Conservation (phyloP, 768 basidiomycete species). For the Chalciporus pseudorubinellus region DNA sequence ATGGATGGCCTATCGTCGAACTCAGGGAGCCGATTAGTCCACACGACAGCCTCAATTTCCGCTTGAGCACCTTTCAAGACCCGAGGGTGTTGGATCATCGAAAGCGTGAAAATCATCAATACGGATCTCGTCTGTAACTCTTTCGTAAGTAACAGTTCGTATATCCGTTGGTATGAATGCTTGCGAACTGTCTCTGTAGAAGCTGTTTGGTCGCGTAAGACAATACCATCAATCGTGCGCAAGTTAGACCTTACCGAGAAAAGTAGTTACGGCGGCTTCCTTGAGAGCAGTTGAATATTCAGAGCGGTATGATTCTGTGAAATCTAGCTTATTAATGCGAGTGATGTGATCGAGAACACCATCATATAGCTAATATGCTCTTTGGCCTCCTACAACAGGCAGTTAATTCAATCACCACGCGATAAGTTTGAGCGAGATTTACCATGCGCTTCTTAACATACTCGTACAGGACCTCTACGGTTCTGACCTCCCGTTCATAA, state of each 20-base stretch:
- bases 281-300: constrained; percentile 18
- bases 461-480: constrained; percentile 7
- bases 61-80: constrained; percentile 14
- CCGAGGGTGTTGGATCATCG: constrained; percentile 11
- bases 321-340: constrained; percentile 9
- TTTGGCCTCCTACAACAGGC: constrained; percentile 4
- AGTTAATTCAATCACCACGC: too few relatives aligned
- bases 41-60: constrained; percentile 6
- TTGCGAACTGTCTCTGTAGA: background rate
- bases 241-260: constrained; percentile 9
- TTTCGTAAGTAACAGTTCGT: too few relatives aligned
- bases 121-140: background rate
- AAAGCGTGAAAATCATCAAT: constrained; percentile 3
- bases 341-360: constrained; percentile 13
- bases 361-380: constrained; percentile 7
- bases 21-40: constrained; percentile 1
- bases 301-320: background rate
- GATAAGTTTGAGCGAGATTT: too few relatives aligned
- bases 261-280: constrained; percentile 10
- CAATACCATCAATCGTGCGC: too few relatives aligned
- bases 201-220: background rate
- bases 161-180: background rate
- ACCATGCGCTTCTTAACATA: constrained; percentile 17
- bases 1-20: constrained; percentile 4
- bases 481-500: background rate